Conservation (phyloP, 2,329 filamentous ascomycete genomes). For the Purpureocillium lavendulum region DNA sequence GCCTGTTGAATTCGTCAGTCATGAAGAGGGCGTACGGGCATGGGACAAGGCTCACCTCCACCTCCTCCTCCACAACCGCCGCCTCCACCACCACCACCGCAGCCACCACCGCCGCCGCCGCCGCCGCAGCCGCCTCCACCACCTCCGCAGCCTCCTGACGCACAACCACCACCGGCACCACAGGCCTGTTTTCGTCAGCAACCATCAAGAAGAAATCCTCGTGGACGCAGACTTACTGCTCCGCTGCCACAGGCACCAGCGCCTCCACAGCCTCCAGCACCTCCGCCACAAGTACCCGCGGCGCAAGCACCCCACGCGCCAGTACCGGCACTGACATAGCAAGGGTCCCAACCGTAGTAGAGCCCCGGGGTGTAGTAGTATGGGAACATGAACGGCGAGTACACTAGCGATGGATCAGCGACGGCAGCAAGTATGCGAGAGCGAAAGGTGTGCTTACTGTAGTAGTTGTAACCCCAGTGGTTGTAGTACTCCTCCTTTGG, state of each 20-base stretch:
- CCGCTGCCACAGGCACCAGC: constrained; percentile 35
- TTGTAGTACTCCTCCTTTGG: constrained; percentile 38
- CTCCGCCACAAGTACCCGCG: constrained; percentile 15
- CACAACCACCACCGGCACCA: too few relatives aligned
- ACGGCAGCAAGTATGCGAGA: background rate
- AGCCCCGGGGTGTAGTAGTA: constrained; percentile 32
- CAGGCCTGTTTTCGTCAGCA: too few relatives aligned
- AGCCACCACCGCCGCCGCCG: background rate
- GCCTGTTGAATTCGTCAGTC: too few relatives aligned
- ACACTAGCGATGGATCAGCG: constrained; percentile 19
- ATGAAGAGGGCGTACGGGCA: too few relatives aligned
- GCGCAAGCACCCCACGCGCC: constrained; percentile 30
- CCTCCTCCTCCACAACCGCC: too few relatives aligned
- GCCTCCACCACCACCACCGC: background rate
- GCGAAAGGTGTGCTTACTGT: constrained; percentile 17
- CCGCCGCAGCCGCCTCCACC: too few relatives aligned
- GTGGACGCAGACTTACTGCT: constrained; percentile 1
- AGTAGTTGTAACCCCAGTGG: constrained; percentile 47
- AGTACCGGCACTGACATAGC: constrained; percentile 19
- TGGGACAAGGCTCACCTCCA: too few relatives aligned
- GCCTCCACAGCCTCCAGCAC: constrained; percentile 3
- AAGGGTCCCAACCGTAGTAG: constrained; percentile 37
- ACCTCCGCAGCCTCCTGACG: too few relatives aligned
- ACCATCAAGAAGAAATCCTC: too few relatives aligned
- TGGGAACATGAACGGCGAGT: constrained; percentile 36